A percentile compares a stretch with the other conserved stretches of the same genome.
Conservation (phyloP, 768 basidiomycete genomes). For the Steccherinum ochraceum region DNA sequence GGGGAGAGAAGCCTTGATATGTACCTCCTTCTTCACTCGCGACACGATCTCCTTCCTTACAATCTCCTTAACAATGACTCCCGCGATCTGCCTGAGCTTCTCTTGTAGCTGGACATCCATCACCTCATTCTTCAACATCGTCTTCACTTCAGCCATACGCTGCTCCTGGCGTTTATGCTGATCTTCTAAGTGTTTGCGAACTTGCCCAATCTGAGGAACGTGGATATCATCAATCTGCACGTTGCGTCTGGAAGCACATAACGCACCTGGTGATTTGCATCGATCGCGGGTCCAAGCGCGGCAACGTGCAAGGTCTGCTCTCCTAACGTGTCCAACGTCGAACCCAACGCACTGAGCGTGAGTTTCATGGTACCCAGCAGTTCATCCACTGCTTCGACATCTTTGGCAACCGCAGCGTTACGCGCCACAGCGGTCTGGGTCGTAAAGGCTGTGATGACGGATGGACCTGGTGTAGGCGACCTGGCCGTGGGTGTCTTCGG, state of each 20-base stretch:
- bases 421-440: not conserved
- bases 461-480: not conserved
- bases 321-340: conserved; percentile 39
- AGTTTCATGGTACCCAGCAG: conserved; percentile 40
- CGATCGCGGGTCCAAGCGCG: conserved; percentile 37
- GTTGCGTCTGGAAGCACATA: too few species aligned
- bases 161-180: conserved; percentile 34
- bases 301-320: conserved; percentile 40
- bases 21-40: conserved; percentile 38
- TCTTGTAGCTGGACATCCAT: conserved; percentile 36
- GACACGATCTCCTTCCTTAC: conserved; percentile 33
- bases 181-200: conserved; percentile 31
- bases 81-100: conserved; percentile 34
- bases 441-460: not conserved
- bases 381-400: conserved; percentile 27
- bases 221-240: too few species aligned
- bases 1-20: not conserved
- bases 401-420: not conserved
- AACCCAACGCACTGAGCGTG: conserved; percentile 32
- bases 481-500: not conserved
- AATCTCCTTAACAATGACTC: conserved; percentile 28
- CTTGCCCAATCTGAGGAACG: conserved; percentile 34
- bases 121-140: conserved; percentile 2
- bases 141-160: conserved; percentile 30
- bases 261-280: conserved; percentile 38